Conservation (phyloP, 306 rosid genomes). For the Rosa lucieae region DNA sequence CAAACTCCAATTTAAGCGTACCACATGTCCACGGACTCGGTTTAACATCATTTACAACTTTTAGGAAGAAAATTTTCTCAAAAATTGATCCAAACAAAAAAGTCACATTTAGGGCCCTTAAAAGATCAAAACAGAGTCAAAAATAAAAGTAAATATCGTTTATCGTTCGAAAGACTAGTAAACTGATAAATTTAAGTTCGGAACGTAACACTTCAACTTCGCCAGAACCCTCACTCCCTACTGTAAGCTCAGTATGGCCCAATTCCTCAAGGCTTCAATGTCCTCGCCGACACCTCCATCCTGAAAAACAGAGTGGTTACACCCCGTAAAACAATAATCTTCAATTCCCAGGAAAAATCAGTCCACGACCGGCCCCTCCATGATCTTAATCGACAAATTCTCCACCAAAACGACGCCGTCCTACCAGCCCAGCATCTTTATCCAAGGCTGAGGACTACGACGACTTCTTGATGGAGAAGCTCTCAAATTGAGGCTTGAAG, state of each 20-base stretch:
- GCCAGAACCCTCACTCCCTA: slow-evolving; percentile 88
- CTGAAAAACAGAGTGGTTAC: slow-evolving; percentile 48
- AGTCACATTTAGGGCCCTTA: no score
- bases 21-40: no score
- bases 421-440: slow-evolving; percentile 1
- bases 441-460: slow-evolving; percentile 64
- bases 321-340: slow-evolving; percentile 33
- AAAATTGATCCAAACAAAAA: no score
- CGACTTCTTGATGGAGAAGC: slow-evolving; percentile 77
- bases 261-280: slow-evolving; percentile 52
- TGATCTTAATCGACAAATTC: slow-evolving; percentile 30
- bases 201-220: slow-evolving; percentile 29
- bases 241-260: slow-evolving; percentile 57
- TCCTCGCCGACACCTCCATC: slow-evolving; percentile 65
- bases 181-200: no score
- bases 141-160: no score
- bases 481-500: slow-evolving; percentile 78
- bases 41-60: no score
- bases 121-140: no score
- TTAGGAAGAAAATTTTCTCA: no score
- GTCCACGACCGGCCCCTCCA: slow-evolving; percentile 41
- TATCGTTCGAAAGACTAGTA: no score
- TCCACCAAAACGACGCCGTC: slow-evolving; percentile 29
- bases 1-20: no score
- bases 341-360: slow-evolving; percentile 33